Conservation (phyloP, 352 stramenopile genomes). For the Pythium grandisporangium region DNA sequence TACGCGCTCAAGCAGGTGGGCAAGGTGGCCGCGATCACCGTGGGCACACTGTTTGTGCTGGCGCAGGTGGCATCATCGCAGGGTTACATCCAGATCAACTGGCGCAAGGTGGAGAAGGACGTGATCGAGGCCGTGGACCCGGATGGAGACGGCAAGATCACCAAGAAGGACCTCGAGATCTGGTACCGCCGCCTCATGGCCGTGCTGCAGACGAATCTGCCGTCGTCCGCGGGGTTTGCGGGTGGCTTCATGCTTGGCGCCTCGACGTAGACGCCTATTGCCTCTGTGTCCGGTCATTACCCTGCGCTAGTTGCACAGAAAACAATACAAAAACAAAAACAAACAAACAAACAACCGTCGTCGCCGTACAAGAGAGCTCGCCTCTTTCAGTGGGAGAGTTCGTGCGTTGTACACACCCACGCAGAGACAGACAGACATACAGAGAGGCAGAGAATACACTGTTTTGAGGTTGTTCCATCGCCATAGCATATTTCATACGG, state of each 20-base stretch:
- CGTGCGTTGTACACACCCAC: no score
- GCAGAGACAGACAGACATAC: no score
- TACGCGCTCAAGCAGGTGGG: constrained; percentile 80
- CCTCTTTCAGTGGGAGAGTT: no score
- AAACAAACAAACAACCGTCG: no score
- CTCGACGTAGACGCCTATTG: constrained; percentile 32
- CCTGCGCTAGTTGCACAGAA: no score
- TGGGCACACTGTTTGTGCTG: constrained; percentile 74
- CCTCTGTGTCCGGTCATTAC: background rate
- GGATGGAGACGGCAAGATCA: constrained; percentile 81
- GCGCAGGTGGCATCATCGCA: constrained; percentile 70
- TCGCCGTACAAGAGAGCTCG: no score
- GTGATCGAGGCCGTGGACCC: constrained; percentile 74
- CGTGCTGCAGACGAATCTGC: constrained; percentile 75
- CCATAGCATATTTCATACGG: background rate
- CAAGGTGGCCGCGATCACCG: constrained; percentile 61
- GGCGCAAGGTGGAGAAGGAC: constrained; percentile 84
- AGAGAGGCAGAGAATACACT: no score
- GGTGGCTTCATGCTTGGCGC: constrained; percentile 67
- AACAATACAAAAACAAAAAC: no score
- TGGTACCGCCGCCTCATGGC: constrained; percentile 61
- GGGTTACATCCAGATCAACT: constrained; percentile 88
- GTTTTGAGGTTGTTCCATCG: no score
- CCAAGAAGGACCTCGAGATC: constrained; percentile 69
- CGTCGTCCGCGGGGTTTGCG: constrained; percentile 74